These are phyloP conservation scores for Alternaria sp. DNA, from an alignment of 2,329 filamentous ascomycete species.

Conservation along the genomic window DNA sequence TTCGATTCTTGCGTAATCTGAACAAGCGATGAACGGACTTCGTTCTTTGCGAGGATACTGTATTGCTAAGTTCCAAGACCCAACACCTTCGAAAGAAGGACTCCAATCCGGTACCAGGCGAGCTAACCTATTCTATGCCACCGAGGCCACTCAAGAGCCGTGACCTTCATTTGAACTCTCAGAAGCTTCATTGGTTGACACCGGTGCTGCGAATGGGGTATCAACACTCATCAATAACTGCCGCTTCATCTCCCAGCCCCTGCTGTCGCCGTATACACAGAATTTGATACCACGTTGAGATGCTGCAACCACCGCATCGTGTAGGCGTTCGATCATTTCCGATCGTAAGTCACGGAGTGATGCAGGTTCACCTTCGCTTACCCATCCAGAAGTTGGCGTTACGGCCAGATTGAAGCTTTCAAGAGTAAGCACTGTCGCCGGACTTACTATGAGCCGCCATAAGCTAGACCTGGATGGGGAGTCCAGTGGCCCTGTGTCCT, in stretches of 20 bases:
- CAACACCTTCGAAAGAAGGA: background rate
- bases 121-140: background rate
- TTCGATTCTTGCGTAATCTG: background rate
- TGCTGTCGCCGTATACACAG: too few species aligned
- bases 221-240: background rate
- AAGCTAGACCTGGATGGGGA: too few species aligned
- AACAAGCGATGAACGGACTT: background rate
- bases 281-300: too few species aligned
- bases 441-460: too few species aligned
- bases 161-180: background rate
- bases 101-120: background rate
- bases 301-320: background rate
- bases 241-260: too few species aligned
- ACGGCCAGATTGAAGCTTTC: too few species aligned
- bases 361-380: too few species aligned
- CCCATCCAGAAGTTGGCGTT: too few species aligned
- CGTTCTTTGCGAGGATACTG: background rate
- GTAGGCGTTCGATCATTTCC: conserved; percentile 1
- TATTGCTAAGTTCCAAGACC: background rate
- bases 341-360: too few species aligned
- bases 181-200: background rate
- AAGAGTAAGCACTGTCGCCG: too few species aligned
- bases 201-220: background rate
- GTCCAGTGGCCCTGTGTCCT: too few species aligned
- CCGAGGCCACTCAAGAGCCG: background rate